These are phyloP conservation scores for Cordia subcordata DNA, from an alignment of 257 asterid genomes.

Conservation along the genomic window DNA sequence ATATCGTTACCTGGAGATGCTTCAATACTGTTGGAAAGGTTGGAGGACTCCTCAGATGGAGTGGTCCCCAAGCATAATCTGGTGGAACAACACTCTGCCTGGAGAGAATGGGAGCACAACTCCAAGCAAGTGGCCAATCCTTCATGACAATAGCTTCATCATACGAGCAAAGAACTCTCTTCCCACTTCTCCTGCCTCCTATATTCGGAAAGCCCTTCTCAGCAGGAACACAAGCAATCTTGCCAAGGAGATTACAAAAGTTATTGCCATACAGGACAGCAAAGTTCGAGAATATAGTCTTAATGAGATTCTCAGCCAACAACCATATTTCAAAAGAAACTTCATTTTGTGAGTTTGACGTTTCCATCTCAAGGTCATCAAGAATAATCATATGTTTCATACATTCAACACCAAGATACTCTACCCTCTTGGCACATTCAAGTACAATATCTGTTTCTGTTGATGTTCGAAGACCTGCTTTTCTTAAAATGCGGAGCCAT, in stretches of 20 bases:
- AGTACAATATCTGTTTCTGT: conserved; percentile 75
- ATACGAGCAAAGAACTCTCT: conserved; percentile 81
- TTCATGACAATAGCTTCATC: conserved; percentile 68
- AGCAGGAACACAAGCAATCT: conserved; percentile 86
- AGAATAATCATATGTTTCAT: conserved; percentile 40
- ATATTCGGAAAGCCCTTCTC: conserved; percentile 78
- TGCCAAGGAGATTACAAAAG: conserved; percentile 81
- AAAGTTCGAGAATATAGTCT: conserved; percentile 73
- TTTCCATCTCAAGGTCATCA: conserved; percentile 53
- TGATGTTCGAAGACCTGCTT: conserved; percentile 79
- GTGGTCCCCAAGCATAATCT: conserved; percentile 88
- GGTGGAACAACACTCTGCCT: conserved; percentile 83
- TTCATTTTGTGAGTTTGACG: conserved; percentile 53
- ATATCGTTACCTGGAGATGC: conserved; percentile 70
- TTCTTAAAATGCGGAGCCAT: conserved; percentile 81
- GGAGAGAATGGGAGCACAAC: conserved; percentile 82
- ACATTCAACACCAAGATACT: conserved; percentile 80
- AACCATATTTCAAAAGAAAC: conserved; percentile 82
- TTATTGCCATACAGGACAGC: conserved; percentile 84
- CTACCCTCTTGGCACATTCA: conserved; percentile 91
- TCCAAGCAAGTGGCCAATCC: conserved; percentile 99
- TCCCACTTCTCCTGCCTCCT: conserved; percentile 67
- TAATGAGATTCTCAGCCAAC: conserved; percentile 77
- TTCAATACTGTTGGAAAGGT: conserved; percentile 55
- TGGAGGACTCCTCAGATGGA: conserved; percentile 88